Base-by-base conservation (phyloP, 139 green algal genomes). In the Monoraphidium neglectum region DNA sequence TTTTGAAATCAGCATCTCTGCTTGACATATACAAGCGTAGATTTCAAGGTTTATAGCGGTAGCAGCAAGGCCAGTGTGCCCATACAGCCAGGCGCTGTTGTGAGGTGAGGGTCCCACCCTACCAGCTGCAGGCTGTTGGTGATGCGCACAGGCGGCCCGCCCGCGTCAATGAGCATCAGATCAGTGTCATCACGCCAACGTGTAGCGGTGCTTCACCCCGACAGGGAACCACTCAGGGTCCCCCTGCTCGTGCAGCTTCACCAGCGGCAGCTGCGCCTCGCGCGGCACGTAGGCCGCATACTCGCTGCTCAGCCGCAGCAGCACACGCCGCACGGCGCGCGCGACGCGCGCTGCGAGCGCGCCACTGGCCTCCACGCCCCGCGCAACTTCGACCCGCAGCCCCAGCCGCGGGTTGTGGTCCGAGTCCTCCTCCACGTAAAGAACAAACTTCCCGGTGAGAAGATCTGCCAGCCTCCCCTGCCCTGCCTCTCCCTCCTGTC, bases 361-460 rank as follows among this genome's bases (percentile, higher is more conserved):
- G 3, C 32, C 24, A 33, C 35, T 53, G 26, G 56, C 35, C 26
- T 64, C 23, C 65, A 68, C 60, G 26, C 76, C 76, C 3, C 21
- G 37, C 12, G 68, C 68, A 32, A 81, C 51, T 66, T 81, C 76
- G 0, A 78, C 67, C 8, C 76, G 43, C 38, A 81, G 36, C 15
- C 18, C 66, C 30, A 81, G 66, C 47, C 60, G 57, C 67, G 43
- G 4, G 66, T 77, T 46, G n/a, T 70, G 32, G 47, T 81, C 76
- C 30, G 40, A 36, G 28, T 66, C 40, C 33, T 81, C 76, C 15
- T 66, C 76, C 36, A 76, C 59, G 28, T 37, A 68, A 61, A 81
- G 76, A 33, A 81, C 76, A 77, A 81, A 81, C 66, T 78, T 81
- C 30, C 76, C 76, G 61, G 76, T 32, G 24, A 57, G 10, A 57